Conservation (phyloP, 345 rosid genomes). For the Eucalyptus globulus region DNA sequence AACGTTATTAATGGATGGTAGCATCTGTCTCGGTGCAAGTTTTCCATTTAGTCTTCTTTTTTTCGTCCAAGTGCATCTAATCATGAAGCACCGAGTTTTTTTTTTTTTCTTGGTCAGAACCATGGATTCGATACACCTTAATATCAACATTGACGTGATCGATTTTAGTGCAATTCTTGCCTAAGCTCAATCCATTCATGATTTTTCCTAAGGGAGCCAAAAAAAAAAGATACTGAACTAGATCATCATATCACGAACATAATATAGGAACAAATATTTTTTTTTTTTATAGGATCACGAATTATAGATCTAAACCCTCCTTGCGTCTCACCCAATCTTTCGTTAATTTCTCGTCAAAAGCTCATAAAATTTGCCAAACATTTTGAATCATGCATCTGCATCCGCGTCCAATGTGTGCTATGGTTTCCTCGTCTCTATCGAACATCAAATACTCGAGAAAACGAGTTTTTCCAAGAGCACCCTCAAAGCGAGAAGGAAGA, state of each 20-base stretch:
- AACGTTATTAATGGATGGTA: neutral
- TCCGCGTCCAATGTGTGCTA: neutral
- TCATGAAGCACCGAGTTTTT: neutral
- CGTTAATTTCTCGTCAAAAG: neutral
- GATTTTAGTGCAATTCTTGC: neutral
- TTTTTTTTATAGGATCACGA: neutral
- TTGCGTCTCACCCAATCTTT: rapidly evolving
- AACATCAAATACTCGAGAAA: neutral
- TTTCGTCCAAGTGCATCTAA: neutral
- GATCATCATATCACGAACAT: neutral
- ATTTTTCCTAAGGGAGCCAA: neutral
- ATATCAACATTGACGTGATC: neutral
- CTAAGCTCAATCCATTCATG: neutral
- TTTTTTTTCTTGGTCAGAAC: neutral
- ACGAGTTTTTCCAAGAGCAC: neutral
- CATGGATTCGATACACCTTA: neutral
- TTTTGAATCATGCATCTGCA: neutral
- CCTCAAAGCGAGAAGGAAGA: neutral
- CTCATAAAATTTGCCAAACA: neutral
- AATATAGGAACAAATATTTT: neutral
- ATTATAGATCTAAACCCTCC: neutral
- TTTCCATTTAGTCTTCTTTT: neutral
- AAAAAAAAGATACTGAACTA: neutral
- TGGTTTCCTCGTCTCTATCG: neutral
- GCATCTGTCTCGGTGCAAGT: neutral